These are phyloP conservation scores for Trichoderma sp. DNA, from an alignment of 2,329 filamentous ascomycete genomes.

Conservation along the genomic window DNA sequence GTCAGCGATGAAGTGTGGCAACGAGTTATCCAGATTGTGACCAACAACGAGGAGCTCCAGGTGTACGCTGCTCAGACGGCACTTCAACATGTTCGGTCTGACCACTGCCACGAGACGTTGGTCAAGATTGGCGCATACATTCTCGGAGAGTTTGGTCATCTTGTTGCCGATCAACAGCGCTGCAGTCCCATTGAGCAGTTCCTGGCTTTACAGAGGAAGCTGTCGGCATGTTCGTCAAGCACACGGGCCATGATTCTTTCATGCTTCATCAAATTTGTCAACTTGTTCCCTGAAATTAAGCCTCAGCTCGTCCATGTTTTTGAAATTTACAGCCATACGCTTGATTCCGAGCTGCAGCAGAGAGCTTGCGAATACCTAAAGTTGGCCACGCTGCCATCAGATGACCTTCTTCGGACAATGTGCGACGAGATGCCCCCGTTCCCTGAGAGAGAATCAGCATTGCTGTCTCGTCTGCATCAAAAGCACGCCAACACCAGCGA, in stretches of 20 bases:
- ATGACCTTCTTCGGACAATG: slow-evolving; percentile 89
- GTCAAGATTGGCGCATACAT: slow-evolving; percentile 98
- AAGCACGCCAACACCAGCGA: slow-evolving; percentile 93
- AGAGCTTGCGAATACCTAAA: slow-evolving; percentile 93
- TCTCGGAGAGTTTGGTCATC: slow-evolving; percentile 92
- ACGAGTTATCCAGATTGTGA: slow-evolving; percentile 96
- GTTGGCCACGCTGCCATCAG: slow-evolving; percentile 81
- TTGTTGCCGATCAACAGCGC: slow-evolving; percentile 88
- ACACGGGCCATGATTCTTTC: slow-evolving; percentile 94
- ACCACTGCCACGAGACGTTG: slow-evolving; percentile 93
- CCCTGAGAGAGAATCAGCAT: slow-evolving; percentile 87
- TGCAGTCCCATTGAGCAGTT: slow-evolving; percentile 98
- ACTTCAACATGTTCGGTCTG: slow-evolving; percentile 86
- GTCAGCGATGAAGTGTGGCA: slow-evolving; percentile 99
- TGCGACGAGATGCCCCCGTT: slow-evolving; percentile 99
- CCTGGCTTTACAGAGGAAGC: slow-evolving; percentile 86
- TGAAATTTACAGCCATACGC: slow-evolving; percentile 86
- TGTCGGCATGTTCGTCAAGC: slow-evolving; percentile 83
- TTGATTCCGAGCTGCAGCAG: slow-evolving; percentile 95
- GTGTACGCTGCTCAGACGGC: slow-evolving; percentile 95
- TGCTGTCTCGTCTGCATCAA: slow-evolving; percentile 90
- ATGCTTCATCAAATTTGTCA: slow-evolving; percentile 96
- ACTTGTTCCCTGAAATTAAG: slow-evolving; percentile 97
- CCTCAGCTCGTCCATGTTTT: slow-evolving; percentile 91
- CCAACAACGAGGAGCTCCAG: slow-evolving; percentile 97